Evolutionary conservation across 169 alveolate species (phyloP), one percentile per base, ranked within the genome.

Genomic region (Blepharisma undulans): DNA sequence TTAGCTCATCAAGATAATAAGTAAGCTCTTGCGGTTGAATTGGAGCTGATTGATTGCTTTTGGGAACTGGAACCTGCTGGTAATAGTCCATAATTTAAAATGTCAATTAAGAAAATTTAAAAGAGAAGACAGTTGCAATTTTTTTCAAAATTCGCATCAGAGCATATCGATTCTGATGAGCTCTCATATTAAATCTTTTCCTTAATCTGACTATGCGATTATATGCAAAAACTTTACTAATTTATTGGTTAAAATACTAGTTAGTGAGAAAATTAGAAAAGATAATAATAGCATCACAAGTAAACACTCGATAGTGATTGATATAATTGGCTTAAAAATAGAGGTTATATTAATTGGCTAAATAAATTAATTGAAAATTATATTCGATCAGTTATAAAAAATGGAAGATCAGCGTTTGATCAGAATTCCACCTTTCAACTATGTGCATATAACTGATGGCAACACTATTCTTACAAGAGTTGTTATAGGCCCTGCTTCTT

Each of bases 371-470:
- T 36, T 5, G 66, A 48, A 18, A 1, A 5, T 10, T 48, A 12
- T 0, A 48, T 48, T 2, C 2, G 7, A 48, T 48, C 66, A 48
- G 66, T 48, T 48, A 48, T 48, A 48, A 48, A 48, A 27, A 79
- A 79, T 79, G 87, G 89, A 84, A 60, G 89, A 60, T 29, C 33
- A 93, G 76, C 66, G 66, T 48, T 86, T 88, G 10, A 94, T 94
- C 80, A 88, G 96, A 78, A 94, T 95, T 61, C 93, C 95, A 22
- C 97, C 97, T 22, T 92, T 92, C 32, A 30, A 85, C 60, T 95
- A 94, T 94, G 94, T 95, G 32, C 97, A 95, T 88, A 94, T 95
- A 22, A 84, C 93, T 32, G 96, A 95, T 91, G 85, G 92, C 48
- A 95, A 92, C 82, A 88, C 95, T 19, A 95, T 94, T 14, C 76